Conservation (phyloP, 2,329 filamentous ascomycete genomes). For the Hawksworthiomyces lignivorus region DNA sequence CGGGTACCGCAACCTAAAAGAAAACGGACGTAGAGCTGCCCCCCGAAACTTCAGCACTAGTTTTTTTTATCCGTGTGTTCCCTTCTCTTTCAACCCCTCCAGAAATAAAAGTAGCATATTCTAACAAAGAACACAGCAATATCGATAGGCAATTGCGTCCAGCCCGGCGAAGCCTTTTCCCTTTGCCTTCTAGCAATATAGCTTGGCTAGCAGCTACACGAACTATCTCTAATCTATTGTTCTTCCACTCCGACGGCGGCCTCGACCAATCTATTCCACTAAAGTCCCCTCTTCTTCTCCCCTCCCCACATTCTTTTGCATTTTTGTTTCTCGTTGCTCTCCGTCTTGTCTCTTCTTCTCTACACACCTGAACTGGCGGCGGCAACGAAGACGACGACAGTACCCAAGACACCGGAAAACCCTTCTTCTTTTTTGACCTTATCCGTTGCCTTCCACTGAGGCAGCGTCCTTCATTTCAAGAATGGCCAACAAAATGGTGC, state of each 20-base stretch:
- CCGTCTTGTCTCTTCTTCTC: background rate
- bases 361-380: no score
- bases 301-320: constrained; percentile 3
- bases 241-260: constrained; percentile 12
- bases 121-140: no score
- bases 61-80: background rate
- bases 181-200: constrained; percentile 1
- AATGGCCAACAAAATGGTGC: constrained; percentile 92
- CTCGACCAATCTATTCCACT: constrained; percentile 7
- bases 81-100: constrained; percentile 1
- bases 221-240: constrained; percentile 10
- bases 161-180: no score
- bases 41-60: background rate
- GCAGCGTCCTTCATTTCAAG: no score
- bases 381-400: no score
- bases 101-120: background rate
- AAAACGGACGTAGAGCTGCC: constrained; percentile 8
- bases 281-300: constrained; percentile 6
- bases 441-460: constrained; percentile 23
- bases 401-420: background rate
- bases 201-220: constrained; percentile 1
- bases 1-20: no score
- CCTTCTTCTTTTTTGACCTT: background rate
- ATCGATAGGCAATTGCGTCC: no score
- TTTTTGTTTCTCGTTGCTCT: background rate